Conservation (phyloP, 768 basidiomycete species). For the Lactarius sp. region DNA sequence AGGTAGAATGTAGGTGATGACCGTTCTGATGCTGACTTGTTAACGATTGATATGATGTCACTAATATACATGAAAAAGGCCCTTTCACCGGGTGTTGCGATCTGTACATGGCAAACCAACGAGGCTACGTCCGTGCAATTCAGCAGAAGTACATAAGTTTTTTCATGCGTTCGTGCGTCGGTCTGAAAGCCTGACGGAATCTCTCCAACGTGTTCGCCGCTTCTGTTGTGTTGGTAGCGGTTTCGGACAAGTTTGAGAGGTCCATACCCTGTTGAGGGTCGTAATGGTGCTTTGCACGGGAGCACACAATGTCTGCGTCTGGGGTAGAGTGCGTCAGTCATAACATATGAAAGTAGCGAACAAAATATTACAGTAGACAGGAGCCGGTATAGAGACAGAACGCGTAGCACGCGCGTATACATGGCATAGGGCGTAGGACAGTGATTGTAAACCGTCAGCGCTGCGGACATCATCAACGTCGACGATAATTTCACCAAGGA, state of each 20-base stretch:
- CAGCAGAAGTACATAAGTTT: constrained; percentile 37
- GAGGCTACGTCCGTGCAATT: constrained; percentile 1
- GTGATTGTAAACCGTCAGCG: constrained; percentile 60
- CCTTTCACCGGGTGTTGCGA: neutral
- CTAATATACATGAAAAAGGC: neutral
- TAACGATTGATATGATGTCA: neutral
- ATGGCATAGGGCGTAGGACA: constrained; percentile 74
- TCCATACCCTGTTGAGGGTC: constrained; percentile 55
- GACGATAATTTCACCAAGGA: neutral
- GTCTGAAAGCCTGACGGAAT: constrained; percentile 52
- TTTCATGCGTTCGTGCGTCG: constrained; percentile 47
- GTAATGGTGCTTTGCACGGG: constrained; percentile 78
- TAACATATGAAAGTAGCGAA: neutral
- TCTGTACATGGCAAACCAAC: neutral
- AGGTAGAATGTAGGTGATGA: constrained; percentile 41
- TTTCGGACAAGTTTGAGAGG: constrained; percentile 52
- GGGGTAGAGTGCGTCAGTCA: neutral
- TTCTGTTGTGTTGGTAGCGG: constrained; percentile 36
- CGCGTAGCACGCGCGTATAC: constrained; percentile 77
- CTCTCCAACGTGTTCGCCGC: constrained; percentile 37
- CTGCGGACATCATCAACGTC: constrained; percentile 33
- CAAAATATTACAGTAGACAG: constrained; percentile 65
- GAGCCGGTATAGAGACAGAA: constrained; percentile 78
- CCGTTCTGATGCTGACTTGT: too few relatives aligned
- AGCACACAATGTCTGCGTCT: constrained; percentile 77